A percentile compares a stretch with the other conserved stretches of the same genome.
Conservation (phyloP, 371 early-diverging fungal genomes). For the Conidiobolus coronatus region DNA sequence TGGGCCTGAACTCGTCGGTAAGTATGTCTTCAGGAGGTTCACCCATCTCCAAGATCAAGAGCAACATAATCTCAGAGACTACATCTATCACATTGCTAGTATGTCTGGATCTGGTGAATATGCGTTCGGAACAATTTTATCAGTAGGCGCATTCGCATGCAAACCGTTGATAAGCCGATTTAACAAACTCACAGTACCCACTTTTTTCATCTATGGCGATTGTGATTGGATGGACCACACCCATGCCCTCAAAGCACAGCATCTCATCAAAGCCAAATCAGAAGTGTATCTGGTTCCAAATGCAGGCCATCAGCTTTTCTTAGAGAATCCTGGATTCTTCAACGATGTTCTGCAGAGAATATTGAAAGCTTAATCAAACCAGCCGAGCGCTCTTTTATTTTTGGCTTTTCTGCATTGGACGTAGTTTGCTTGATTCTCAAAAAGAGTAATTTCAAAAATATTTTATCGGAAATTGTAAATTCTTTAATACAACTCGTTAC, state of each 20-base stretch:
- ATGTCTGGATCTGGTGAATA: conserved; percentile 55
- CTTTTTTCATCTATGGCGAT: conserved; percentile 38
- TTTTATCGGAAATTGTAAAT: too few relatives aligned
- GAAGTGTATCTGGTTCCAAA: conserved; percentile 20
- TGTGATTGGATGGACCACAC: conserved; percentile 81
- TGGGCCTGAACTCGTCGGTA: conserved; percentile 40
- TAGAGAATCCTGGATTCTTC: conserved; percentile 63
- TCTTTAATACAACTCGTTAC: too few relatives aligned
- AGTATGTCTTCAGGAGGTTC: conserved; percentile 45
- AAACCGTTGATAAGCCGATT: conserved; percentile 48
- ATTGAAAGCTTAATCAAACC: too few relatives aligned
- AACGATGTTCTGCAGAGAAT: conserved; percentile 13
- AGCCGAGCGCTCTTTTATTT: too few relatives aligned
- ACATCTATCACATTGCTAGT: conserved; percentile 49
- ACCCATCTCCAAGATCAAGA: conserved; percentile 34
- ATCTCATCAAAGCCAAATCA: conserved; percentile 24
- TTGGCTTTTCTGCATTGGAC: too few relatives aligned
- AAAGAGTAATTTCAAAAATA: too few relatives aligned
- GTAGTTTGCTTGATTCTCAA: too few relatives aligned
- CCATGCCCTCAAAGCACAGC: conserved; percentile 35
- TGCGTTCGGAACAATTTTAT: conserved; percentile 45
- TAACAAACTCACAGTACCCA: conserved; percentile 40
- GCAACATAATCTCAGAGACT: conserved; percentile 13
- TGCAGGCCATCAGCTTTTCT: conserved; percentile 71
- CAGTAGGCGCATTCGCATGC: conserved; percentile 64